Percentiles rank a stretch among this genome's conserved stretches.
phyloP scores from a whole-genome alignment of 2,329 filamentous ascomycete genomes.

The Fusarium guadeloupense region DNA sequence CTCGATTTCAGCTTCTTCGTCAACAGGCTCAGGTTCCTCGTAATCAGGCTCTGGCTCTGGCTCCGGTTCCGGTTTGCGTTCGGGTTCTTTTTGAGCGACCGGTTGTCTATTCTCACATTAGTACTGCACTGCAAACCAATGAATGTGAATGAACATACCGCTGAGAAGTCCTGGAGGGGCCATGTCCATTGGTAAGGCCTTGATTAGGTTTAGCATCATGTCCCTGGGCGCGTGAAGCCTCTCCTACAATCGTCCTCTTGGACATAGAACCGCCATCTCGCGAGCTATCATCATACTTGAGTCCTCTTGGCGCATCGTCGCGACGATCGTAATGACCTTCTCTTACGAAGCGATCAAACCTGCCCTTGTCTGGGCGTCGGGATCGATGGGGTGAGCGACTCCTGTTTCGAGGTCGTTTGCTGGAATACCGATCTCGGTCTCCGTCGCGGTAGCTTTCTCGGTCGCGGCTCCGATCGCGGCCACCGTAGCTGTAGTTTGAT shows the following conservation, averaged over 20 bases:
- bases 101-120: slow-evolving; percentile 28
- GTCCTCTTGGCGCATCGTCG: slow-evolving; percentile 30
- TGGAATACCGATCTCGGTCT: slow-evolving; percentile 56
- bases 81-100: slow-evolving; percentile 34
- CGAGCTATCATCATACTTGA: slow-evolving; percentile 54
- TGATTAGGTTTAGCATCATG: slow-evolving; percentile 74
- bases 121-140: not conserved
- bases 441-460: slow-evolving; percentile 53
- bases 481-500: slow-evolving; percentile 58
- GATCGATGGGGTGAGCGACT: slow-evolving; percentile 60
- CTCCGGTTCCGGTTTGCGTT: slow-evolving; percentile 45
- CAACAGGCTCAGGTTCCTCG: slow-evolving; percentile 68
- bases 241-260: slow-evolving; percentile 69
- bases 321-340: slow-evolving; percentile 43
- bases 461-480: slow-evolving; percentile 53
- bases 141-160: slow-evolving; percentile 19
- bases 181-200: slow-evolving; percentile 51
- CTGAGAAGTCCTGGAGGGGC: slow-evolving; percentile 21
- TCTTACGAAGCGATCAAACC: slow-evolving; percentile 48
- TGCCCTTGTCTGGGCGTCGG: slow-evolving; percentile 50
- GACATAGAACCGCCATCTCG: slow-evolving; percentile 66
- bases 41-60: slow-evolving; percentile 47
- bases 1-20: slow-evolving; percentile 86
- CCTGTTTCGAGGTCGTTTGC: slow-evolving; percentile 65
- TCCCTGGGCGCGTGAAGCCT: slow-evolving; percentile 67